Evolutionary conservation across 192 early-diverging fungal species (phyloP), one percentile per base, ranked within the genome.

Genomic region (Gryganskiella cystojenkinii): DNA sequence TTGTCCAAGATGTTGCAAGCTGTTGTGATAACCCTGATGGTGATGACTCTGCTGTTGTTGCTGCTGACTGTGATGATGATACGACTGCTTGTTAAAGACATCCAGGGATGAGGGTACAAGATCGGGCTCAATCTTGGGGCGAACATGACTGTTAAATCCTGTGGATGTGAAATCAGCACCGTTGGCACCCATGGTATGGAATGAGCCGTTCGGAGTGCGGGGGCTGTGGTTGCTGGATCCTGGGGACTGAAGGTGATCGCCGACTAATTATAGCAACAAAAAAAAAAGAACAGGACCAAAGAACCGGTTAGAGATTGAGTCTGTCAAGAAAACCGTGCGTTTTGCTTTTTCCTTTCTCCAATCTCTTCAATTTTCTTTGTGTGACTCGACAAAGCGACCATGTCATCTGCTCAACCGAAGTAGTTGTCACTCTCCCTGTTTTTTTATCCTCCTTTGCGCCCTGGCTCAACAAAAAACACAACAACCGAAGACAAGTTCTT

Each of bases 121-220:
- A 35, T 69, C 74, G 17, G 74, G 56, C 50, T 78, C 74, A 20
- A 54, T 53, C 74, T 78, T 78, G 31, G 74, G 54, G 10, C 74
- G 74, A 14, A 69, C 61, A 47, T 78, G 74, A 40, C 33, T 51
- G 25, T 54, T 59, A 30, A 78, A 78, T 31, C 74, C 74, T 14
- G 74, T 54, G 33, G 74, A 47, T 2, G 73, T 69, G 54, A 78
- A 78, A 45, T 78, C 74, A 37, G 74, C 61, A 27, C 74, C 74
- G 27, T 78, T 78, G 61, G 74, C 66, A 22, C 67, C 67, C 74
- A 78, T 78, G 35, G 74, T 78, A 25, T 78, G 74, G 67, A 78
- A 78, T 20, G 74, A 46, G n/a, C 74, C 74, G 43, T 65, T 78
- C 24, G 74, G 74, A 1, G 74, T 78, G 28, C 74, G 74, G 15